These are phyloP conservation scores for Pyrenophora graminea DNA, from an alignment of 2,329 filamentous ascomycete genomes.

Conservation along the genomic window DNA sequence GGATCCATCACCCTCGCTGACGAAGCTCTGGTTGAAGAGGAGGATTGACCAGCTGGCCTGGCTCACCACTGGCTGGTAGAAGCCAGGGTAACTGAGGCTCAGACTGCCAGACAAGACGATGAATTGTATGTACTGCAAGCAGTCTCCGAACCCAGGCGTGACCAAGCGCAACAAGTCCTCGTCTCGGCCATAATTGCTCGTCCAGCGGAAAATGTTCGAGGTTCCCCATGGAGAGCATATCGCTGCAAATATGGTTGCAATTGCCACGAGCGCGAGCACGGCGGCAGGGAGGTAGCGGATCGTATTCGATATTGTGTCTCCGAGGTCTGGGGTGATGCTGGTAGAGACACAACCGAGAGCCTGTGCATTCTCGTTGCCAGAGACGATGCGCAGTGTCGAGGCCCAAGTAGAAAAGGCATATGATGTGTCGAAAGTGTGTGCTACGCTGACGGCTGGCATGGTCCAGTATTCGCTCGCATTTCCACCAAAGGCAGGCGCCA, in stretches of 20 bases:
- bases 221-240: constrained; percentile 95
- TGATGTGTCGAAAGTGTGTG: constrained; percentile 74
- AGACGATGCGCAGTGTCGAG: constrained; percentile 72
- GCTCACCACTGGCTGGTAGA: constrained; percentile 88
- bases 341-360: constrained; percentile 79
- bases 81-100: constrained; percentile 87
- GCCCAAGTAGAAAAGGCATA: constrained; percentile 86
- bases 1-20: constrained; percentile 68
- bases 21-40: constrained; percentile 91
- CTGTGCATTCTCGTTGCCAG: constrained; percentile 68
- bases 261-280: constrained; percentile 76
- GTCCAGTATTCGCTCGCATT: constrained; percentile 57
- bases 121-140: constrained; percentile 95
- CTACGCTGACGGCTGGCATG: constrained; percentile 74
- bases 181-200: constrained; percentile 95
- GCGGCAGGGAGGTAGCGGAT: constrained; percentile 77
- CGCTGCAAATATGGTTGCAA: constrained; percentile 81
- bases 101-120: constrained; percentile 84
- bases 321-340: constrained; percentile 83
- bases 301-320: constrained; percentile 66
- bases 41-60: constrained; percentile 86
- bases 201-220: constrained; percentile 88
- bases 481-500: constrained; percentile 71
- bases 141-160: constrained; percentile 95
- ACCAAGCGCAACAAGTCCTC: constrained; percentile 88